Base-by-base conservation (phyloP, 2,329 filamentous ascomycete species). In the Cephalotrichum gorgonifer region DNA sequence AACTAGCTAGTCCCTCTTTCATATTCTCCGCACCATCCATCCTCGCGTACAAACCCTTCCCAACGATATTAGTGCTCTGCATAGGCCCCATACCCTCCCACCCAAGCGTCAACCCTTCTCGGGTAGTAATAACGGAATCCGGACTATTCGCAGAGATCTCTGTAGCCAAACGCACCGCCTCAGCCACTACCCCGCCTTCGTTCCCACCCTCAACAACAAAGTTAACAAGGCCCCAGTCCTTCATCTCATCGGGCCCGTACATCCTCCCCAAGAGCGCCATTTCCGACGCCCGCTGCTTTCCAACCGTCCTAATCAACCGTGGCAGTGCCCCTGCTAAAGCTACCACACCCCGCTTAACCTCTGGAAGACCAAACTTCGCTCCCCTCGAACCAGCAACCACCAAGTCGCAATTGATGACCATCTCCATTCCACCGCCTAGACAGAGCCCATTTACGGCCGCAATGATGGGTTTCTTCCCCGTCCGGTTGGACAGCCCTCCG, bases 361-460 rank as follows among this genome's bases (percentile, higher is more conserved):
- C 86, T 0, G 86, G 85, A 6, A 90, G 69, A 1, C 74, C 78
- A 59, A 91, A 89, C 25, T 64, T 67, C 0, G 85, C 83, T 11
- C 61, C 54, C 33, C 20, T 20, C 3, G 66, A 60, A 2, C 73
- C 67, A 3, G 85, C 84, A 28, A 90, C 63, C 3, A 88, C 74
- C 50, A 91, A 67, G 67, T 93, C 87, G 54, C 76, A 78, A 64
- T 88, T 88, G 44, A 85, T 69, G 12, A 79, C 74, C 67, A 89
- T 87, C 69, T 91, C 86, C 64, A 86, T 82, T 2, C 85, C 86
- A 48, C 86, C 86, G 31, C 86, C 86, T 43, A 86, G 73, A 51
- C 83, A 86, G 17, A 85, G 69, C 6, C 86, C 86, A 58, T 89
- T 87, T 20, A 90, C 83, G 1, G 86, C 86, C 1, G 81, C 84